phyloP scores from a whole-genome alignment of 2,329 filamentous ascomycete genomes.

The Botryosphaeria dothidea region DNA sequence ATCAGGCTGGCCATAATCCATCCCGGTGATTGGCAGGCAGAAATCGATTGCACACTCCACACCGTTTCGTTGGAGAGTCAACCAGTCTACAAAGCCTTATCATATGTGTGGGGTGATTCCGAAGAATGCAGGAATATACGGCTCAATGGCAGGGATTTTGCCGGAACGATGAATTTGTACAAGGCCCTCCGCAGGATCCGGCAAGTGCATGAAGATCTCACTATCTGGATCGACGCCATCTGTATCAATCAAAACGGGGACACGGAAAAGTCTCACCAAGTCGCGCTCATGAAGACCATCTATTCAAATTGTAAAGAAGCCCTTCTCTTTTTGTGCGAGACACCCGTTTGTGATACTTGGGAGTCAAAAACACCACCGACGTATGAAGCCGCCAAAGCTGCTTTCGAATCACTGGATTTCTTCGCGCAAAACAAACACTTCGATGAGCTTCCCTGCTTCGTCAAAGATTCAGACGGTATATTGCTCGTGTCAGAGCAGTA shows the following conservation, averaged over 20 bases:
- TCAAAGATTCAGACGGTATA: not conserved
- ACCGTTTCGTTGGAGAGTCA: not conserved
- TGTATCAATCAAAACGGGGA: slow-evolving; percentile 37
- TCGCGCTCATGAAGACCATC: slow-evolving; percentile 38
- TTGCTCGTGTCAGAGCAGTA: not conserved
- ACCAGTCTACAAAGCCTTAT: not conserved
- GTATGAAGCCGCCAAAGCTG: not conserved
- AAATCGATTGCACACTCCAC: not conserved
- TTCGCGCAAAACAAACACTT: not conserved
- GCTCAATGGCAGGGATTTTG: not conserved
- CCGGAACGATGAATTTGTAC: not conserved
- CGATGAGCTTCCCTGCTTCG: not conserved
- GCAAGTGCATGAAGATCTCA: too few relatives aligned
- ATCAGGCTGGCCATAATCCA: not conserved
- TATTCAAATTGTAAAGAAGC: slow-evolving; percentile 23
- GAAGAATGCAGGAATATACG: not conserved
- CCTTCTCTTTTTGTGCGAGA: slow-evolving; percentile 20
- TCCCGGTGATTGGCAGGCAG: not conserved
- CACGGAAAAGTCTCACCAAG: slow-evolving; percentile 33
- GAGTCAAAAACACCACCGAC: not conserved
- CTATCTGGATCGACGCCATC: slow-evolving; percentile 31
- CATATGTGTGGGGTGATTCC: not conserved
- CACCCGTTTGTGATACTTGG: not conserved
- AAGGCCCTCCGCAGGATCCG: not conserved
- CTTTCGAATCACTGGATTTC: not conserved